A percentile compares a stretch with the other conserved stretches of the same genome.
Conservation (phyloP, 768 basidiomycete species). For the Agaricus blazei region DNA sequence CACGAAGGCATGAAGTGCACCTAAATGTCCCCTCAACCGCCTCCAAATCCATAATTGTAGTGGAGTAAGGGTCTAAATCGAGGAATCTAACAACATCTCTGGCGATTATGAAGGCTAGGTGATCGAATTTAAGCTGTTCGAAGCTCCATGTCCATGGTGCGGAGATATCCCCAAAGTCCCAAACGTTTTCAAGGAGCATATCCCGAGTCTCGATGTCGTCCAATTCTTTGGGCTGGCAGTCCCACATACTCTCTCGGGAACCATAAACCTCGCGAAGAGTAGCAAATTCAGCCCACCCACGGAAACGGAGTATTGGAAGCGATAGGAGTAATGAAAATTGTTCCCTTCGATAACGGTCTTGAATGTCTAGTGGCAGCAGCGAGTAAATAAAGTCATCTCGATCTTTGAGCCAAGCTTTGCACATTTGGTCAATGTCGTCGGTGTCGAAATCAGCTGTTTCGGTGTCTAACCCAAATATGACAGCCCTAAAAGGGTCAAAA, state of each 20-base stretch:
- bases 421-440: neutral
- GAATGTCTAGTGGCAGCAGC: neutral
- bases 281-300: neutral
- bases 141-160: constrained; percentile 35
- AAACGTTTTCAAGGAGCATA: constrained; percentile 14
- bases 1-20: no score
- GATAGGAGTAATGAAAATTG: neutral
- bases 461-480: neutral
- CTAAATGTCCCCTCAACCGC: no score
- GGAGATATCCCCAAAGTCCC: neutral
- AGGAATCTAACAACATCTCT: neutral
- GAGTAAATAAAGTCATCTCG: neutral
- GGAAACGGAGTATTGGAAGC: neutral
- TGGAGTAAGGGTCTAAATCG: neutral
- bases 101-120: neutral
- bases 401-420: neutral
- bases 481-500: neutral
- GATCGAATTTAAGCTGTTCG: constrained; percentile 14
- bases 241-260: neutral
- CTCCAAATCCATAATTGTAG: neutral
- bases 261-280: neutral
- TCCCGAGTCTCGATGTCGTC: neutral
- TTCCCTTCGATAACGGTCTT: neutral
- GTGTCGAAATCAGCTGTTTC: neutral
- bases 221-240: no score